These are phyloP conservation scores for Nigrospora osmanthi DNA, from an alignment of 2,329 filamentous ascomycete species.

Conservation along the genomic window DNA sequence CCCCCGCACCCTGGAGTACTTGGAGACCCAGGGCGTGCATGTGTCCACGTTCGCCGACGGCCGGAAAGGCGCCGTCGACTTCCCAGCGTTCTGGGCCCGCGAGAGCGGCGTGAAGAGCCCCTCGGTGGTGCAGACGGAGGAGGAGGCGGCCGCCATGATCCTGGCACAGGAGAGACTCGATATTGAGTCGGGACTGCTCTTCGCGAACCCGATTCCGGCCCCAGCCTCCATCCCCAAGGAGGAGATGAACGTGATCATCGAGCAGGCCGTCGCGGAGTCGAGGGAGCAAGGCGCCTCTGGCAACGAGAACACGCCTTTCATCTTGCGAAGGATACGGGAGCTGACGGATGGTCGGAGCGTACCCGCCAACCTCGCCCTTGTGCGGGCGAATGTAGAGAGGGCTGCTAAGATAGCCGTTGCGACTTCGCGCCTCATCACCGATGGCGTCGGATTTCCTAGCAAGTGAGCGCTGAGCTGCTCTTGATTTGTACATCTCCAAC, in stretches of 20 bases:
- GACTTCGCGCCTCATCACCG: constrained; percentile 35
- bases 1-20: constrained; percentile 72
- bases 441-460: constrained; percentile 13
- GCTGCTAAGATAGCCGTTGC: constrained; percentile 48
- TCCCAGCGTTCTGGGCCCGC: constrained; percentile 87
- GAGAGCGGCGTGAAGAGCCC: constrained; percentile 81
- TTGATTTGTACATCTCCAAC: background rate
- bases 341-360: constrained; percentile 67
- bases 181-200: constrained; percentile 72
- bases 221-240: constrained; percentile 60
- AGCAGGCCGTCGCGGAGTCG: constrained; percentile 58
- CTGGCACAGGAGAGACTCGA: constrained; percentile 66
- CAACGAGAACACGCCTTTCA: constrained; percentile 75
- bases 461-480: constrained; percentile 15
- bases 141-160: constrained; percentile 84
- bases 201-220: constrained; percentile 81
- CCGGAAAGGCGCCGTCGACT: constrained; percentile 63
- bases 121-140: constrained; percentile 62
- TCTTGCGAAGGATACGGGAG: constrained; percentile 71
- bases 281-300: constrained; percentile 60
- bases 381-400: constrained; percentile 43
- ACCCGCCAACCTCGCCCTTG: constrained; percentile 61
- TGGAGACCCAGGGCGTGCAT: constrained; percentile 66
- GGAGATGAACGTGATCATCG: constrained; percentile 64
- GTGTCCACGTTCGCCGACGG: constrained; percentile 89